These are phyloP conservation scores for Penicillium steckii DNA, from an alignment of 495 filamentous ascomycete genomes.

Conservation along the genomic window DNA sequence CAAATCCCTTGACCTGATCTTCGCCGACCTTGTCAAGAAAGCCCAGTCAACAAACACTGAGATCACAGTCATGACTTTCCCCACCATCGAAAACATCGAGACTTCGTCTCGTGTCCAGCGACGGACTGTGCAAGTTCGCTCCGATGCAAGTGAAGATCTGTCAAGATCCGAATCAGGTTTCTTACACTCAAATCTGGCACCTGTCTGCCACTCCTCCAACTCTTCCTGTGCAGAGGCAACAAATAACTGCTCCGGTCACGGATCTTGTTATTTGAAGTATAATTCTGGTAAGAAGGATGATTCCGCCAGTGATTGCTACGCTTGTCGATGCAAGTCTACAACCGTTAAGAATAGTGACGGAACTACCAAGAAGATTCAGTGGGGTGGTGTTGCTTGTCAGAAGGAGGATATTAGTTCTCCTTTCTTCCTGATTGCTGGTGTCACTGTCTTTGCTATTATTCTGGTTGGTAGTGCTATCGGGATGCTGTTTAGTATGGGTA, in stretches of 20 bases:
- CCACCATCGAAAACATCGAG: not conserved
- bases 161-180: not conserved
- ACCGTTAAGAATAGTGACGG: conserved; percentile 47
- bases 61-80: conserved; percentile 26
- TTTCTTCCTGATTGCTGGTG: conserved; percentile 79
- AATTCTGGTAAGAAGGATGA: conserved; percentile 29
- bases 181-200: conserved; percentile 25
- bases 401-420: conserved; percentile 85
- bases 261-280: conserved; percentile 64
- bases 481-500: conserved; percentile 74
- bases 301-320: conserved; percentile 62
- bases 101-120: not conserved
- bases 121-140: not conserved
- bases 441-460: conserved; percentile 62
- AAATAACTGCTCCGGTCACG: conserved; percentile 73
- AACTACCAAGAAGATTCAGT: conserved; percentile 53
- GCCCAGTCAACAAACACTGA: conserved; percentile 14
- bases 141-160: not conserved
- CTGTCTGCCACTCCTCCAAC: conserved; percentile 62
- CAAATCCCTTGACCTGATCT: conserved; percentile 18
- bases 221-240: conserved; percentile 62
- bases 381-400: conserved; percentile 85
- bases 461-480: conserved; percentile 66
- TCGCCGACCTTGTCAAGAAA: conserved; percentile 16
- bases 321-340: conserved; percentile 65